These are phyloP conservation scores for Rhexocercosporidium sp. DNA, from an alignment of 2,329 filamentous ascomycete species.

Conservation along the genomic window DNA sequence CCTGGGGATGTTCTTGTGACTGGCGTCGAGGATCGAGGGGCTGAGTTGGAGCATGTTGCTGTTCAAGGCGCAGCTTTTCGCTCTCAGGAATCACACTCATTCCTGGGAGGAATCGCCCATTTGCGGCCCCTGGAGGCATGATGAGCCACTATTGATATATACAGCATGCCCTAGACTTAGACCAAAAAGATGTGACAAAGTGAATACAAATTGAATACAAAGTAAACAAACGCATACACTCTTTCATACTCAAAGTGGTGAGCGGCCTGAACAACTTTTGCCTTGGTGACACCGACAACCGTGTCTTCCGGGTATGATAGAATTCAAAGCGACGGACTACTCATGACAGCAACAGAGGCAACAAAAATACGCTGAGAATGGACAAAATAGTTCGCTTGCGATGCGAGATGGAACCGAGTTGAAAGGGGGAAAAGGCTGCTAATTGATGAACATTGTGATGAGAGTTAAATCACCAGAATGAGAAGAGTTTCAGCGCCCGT, in stretches of 20 bases:
- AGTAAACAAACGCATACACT: background rate
- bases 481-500: background rate
- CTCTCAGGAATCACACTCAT: constrained; percentile 28
- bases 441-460: constrained; percentile 16
- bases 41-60: constrained; percentile 29
- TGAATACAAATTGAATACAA: background rate
- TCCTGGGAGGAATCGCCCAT: constrained; percentile 15
- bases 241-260: background rate
- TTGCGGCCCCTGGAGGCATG: constrained; percentile 24
- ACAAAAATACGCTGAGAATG: background rate
- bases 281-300: background rate
- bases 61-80: constrained; percentile 30
- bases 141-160: background rate
- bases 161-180: background rate
- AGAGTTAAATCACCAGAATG: constrained; percentile 10
- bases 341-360: background rate
- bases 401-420: constrained; percentile 14
- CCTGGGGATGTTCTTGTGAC: constrained; percentile 16
- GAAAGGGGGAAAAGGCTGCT: constrained; percentile 14
- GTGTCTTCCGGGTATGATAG: background rate
- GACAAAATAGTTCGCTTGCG: constrained; percentile 8
- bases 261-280: background rate
- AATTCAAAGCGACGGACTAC: background rate
- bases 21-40: constrained; percentile 21
- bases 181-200: background rate